Evolutionary conservation across 2,329 filamentous ascomycete genomes (phyloP), one percentile per base, ranked within the genome.

Genomic region (Rugonectria rugulosa): DNA sequence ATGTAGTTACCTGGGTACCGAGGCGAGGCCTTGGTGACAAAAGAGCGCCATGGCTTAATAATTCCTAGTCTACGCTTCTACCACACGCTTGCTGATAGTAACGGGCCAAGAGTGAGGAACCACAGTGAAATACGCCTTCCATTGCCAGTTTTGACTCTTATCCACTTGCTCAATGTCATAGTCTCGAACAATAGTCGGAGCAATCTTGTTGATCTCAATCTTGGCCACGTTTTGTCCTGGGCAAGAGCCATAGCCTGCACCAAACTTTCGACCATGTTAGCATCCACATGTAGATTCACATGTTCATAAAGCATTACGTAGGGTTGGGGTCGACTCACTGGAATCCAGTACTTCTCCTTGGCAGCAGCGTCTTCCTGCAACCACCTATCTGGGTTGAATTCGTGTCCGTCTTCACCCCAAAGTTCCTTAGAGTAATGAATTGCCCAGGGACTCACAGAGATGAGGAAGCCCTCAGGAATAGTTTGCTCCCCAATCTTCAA

Each of bases 371-470:
- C 50, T 2, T 38, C 49, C 2, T 14, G 5, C 9, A 63, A 4
- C 58, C 62, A 64, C 6, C 62, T 48, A 14, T 61, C 53, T 1
- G 62, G 62, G n/a, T 60, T 57, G 36, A 57, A 64, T n/a, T 61
- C 56, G 11, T 68, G 61, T 4, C 72, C 74, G 41, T 77, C 74
- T 0, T 61, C 46, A 5, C 74, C 74, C 74, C 74, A 77, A 37
- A 76, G 69, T 38, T 70, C 72, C 21, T 53, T 66, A 6, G 65
- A 68, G 17, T 57, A 50, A 20, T 73, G 68, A 2, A 73, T 65
- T 5, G 68, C 63, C 65, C 64, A 62, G 14, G 55, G 27, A 27
- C 51, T 57, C 17, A 62, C 55, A 6, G 53, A 57, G 4, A 64
- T 23, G 4, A 63, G 64, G 3, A 67, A 73, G 1, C 70, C 68